Evolutionary conservation across 2,329 filamentous ascomycete genomes (phyloP).

Genomic region (Talaromyces sp.): DNA sequence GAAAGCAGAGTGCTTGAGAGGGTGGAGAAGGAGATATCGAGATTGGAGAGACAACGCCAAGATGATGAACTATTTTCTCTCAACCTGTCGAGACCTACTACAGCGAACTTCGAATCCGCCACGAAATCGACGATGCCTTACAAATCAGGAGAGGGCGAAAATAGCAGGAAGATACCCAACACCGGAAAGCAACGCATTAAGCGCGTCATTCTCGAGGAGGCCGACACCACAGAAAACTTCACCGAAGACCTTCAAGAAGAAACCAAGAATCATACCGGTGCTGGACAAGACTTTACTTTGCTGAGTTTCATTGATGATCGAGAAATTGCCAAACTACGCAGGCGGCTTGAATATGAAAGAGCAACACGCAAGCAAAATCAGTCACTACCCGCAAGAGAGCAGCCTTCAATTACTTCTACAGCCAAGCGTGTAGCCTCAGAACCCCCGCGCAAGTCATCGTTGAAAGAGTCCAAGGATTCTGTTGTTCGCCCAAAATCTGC

Average conservation of each 20-base stretch:
- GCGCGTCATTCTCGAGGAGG: constrained; percentile 36
- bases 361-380: constrained; percentile 43
- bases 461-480: constrained; percentile 49
- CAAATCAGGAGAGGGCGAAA: constrained; percentile 18
- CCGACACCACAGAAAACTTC: constrained; percentile 29
- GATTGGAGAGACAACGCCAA: constrained; percentile 36
- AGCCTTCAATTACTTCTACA: constrained; percentile 40
- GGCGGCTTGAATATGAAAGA: constrained; percentile 54
- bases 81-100: constrained; percentile 28
- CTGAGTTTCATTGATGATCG: constrained; percentile 54
- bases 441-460: constrained; percentile 53
- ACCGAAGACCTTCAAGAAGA: constrained; percentile 27
- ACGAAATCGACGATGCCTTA: not conserved
- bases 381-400: constrained; percentile 28
- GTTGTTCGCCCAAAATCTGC: constrained; percentile 34
- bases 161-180: constrained; percentile 33
- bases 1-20: constrained; percentile 32
- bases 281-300: constrained; percentile 47
- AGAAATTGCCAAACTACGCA: constrained; percentile 54
- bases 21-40: constrained; percentile 36
- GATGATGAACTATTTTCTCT: constrained; percentile 40
- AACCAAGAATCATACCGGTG: constrained; percentile 26
- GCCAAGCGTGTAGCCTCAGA: constrained; percentile 35
- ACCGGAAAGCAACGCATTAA: constrained; percentile 41
- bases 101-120: constrained; percentile 23